Base-by-base conservation (phyloP, 2,329 filamentous ascomycete species). In the Sphaerulina musiva region DNA sequence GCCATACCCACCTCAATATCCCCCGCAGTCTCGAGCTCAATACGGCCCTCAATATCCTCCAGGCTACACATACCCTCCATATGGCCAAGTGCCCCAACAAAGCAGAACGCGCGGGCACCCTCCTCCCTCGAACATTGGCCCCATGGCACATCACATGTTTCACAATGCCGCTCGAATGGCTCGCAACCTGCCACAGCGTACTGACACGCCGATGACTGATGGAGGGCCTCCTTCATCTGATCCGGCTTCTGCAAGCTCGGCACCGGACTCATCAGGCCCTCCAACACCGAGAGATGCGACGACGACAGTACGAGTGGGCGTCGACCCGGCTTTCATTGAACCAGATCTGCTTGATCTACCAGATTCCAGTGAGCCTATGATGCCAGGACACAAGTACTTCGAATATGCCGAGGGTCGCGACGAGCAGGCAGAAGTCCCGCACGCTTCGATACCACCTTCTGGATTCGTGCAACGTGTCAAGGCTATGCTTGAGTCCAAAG, bases 211-310 rank as follows among this genome's bases (percentile, higher is more conserved):
- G 6, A 62, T 70, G 51, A 70, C 69, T 4, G 71, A 74, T 42
- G 66, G 67, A 1, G 70, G 73, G 11, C 64, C 68, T 5, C 71
- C 72, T 11, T 76, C 73, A 1, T 76, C 74, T 1, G 74, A 76
- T 54, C 68, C 71, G 42, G 68, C 71, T 36, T 72, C 70, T 1
- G 69, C 70, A n/a, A 62, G 64, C 44, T 68, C 66, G n/a, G 65
- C 65, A 6, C 74, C 74, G 14, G 69, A 62, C 3, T 68, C 67
- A 2, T 68, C 67, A 14, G 68, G 62, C 47, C 69, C 68, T n/a
- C 63, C 72, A 23, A 76, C 74, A 6, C 74, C 75, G 0, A 69
- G 67, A 46, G 69, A 73, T 55, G 60, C 64, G 11, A 65, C 64
- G 11, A 65, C 61, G 12, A 64, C 68, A 8, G 65, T 72, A 42